A percentile compares a stretch with the other conserved stretches of the same genome.
Conservation (phyloP, 1,284 basidiomycete genomes). For the Tetrapyrgos nigripes region DNA sequence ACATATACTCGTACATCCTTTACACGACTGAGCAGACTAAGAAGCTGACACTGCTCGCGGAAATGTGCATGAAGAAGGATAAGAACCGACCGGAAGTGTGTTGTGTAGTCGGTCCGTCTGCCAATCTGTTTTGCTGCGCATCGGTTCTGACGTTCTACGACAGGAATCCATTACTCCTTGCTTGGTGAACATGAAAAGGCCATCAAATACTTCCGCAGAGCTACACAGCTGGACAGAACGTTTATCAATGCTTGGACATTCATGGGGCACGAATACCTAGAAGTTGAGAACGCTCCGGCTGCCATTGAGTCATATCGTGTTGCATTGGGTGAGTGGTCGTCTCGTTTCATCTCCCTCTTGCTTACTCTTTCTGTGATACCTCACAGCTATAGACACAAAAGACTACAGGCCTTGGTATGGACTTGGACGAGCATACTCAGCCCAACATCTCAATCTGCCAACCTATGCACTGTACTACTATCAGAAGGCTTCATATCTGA, state of each 20-base stretch:
- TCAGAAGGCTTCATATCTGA: constrained; percentile 91
- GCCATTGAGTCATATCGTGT: constrained; percentile 97
- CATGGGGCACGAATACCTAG: constrained; percentile 98
- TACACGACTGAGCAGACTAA: constrained; percentile 93
- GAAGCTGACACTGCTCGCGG: constrained; percentile 91
- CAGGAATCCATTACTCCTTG: constrained; percentile 96
- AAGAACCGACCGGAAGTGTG: constrained; percentile 94
- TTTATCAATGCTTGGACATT: constrained; percentile 99
- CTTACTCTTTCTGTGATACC: neutral
- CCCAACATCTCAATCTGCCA: constrained; percentile 93
- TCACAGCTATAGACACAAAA: constrained; percentile 88
- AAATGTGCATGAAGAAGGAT: constrained; percentile 88
- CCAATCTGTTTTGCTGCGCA: neutral
- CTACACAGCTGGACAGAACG: constrained; percentile 92
- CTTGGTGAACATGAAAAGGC: constrained; percentile 95
- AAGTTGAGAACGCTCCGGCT: constrained; percentile 98
- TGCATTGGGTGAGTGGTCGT: constrained; percentile 59
- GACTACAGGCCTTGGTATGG: constrained; percentile 99
- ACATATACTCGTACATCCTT: constrained; percentile 96
- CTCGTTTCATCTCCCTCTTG: neutral
- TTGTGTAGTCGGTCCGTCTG: constrained; percentile 86
- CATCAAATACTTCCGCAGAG: constrained; percentile 93
- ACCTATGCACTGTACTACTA: constrained; percentile 97
- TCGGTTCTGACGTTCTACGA: neutral
- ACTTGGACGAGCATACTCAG: constrained; percentile 98